Conservation (phyloP, 2,329 filamentous ascomycete genomes). For the Cladophialophora carrionii region DNA sequence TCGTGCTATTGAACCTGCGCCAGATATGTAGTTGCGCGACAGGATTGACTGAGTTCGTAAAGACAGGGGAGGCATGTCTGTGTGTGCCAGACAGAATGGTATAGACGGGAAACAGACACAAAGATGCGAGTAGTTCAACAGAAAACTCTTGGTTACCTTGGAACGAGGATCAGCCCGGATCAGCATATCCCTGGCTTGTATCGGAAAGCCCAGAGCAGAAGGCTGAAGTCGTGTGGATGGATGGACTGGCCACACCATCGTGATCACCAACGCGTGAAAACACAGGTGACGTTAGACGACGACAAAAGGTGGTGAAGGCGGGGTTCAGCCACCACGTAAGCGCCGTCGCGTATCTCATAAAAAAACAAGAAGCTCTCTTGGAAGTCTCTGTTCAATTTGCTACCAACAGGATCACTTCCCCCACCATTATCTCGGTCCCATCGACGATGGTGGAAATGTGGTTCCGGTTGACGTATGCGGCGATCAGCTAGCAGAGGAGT, state of each 20-base stretch:
- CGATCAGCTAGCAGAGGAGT: neutral
- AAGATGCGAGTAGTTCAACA: neutral
- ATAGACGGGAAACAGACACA: too few relatives aligned
- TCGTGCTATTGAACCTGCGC: slow-evolving; percentile 9
- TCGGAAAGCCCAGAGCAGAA: neutral
- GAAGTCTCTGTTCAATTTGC: neutral
- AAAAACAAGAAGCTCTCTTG: neutral
- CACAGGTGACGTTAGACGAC: slow-evolving; percentile 12
- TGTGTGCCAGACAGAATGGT: neutral
- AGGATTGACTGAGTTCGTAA: slow-evolving; percentile 5
- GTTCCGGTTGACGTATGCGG: neutral
- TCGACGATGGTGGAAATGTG: neutral
- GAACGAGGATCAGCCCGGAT: neutral
- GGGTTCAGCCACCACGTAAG: neutral
- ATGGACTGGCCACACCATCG: neutral
- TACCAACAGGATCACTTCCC: neutral
- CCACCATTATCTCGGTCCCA: neutral
- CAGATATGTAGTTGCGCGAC: slow-evolving; percentile 7
- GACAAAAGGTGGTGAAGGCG: neutral
- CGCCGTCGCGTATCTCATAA: neutral
- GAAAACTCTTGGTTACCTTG: neutral
- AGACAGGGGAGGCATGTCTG: slow-evolving; percentile 11
- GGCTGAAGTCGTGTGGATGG: neutral
- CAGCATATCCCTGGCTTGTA: slow-evolving; percentile 3
- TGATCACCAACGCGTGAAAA: neutral